A percentile compares a stretch with the other conserved stretches of the same genome.
Conservation (phyloP, 129 eudicot genomes). For the Tanacetum coccineum region DNA sequence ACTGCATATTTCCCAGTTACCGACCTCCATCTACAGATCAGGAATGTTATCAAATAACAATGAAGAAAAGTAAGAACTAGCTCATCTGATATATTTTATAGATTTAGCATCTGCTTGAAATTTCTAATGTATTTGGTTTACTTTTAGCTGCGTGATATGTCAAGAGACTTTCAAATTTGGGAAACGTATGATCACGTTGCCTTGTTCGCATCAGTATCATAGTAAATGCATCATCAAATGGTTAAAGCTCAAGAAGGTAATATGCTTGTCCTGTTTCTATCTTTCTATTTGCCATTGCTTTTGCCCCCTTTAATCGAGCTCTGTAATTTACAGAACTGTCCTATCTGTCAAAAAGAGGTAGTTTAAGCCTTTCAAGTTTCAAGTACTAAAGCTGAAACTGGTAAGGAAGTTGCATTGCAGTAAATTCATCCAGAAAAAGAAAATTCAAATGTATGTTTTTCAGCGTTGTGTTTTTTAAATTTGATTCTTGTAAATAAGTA, state of each 20-base stretch:
- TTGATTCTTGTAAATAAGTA: slow-evolving; percentile 15
- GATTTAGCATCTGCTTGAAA: background rate
- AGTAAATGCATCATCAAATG: slow-evolving; percentile 54
- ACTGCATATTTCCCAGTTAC: slow-evolving; percentile 48
- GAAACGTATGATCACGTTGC: slow-evolving; percentile 47
- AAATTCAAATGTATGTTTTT: slow-evolving; percentile 13
- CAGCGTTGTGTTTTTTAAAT: background rate
- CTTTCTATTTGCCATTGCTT: background rate
- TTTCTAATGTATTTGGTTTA: background rate
- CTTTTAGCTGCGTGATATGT: slow-evolving; percentile 66
- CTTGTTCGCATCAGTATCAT: slow-evolving; percentile 71
- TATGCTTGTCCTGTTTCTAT: background rate
- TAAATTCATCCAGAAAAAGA: background rate
- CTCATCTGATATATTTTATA: background rate
- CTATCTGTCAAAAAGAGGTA: slow-evolving; percentile 67
- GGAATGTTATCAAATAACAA: slow-evolving; percentile 59
- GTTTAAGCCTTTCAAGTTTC: slow-evolving; percentile 22
- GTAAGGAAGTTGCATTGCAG: slow-evolving; percentile 3
- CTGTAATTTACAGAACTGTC: slow-evolving; percentile 50
- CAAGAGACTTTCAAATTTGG: slow-evolving; percentile 41
- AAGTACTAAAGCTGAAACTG: slow-evolving; percentile 15
- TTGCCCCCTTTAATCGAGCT: background rate
- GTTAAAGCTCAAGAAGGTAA: slow-evolving; percentile 60
- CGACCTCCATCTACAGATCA: slow-evolving; percentile 56
- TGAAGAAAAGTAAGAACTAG: slow-evolving; percentile 40